Evolutionary conservation across 208 protist genomes (phyloP).

Genomic region (Jaenimonas drosophilae): DNA sequence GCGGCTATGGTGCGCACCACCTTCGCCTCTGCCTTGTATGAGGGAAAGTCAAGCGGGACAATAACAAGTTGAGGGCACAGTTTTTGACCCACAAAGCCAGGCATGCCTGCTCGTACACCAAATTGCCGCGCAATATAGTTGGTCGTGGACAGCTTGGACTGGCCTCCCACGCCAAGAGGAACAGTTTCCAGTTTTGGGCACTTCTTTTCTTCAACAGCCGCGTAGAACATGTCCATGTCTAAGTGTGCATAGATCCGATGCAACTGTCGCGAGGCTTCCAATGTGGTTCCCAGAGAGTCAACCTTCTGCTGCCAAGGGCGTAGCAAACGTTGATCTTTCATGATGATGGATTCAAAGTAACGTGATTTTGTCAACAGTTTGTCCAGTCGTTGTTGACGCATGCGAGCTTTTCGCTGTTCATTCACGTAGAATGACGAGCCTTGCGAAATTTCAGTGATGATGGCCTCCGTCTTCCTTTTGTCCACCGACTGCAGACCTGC

Average conservation of each 20-base stretch:
- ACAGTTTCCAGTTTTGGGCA: constrained; percentile 58
- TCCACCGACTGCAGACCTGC: constrained; percentile 52
- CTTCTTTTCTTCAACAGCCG: constrained; percentile 83
- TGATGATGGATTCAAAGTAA: constrained; percentile 14
- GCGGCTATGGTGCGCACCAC: constrained; percentile 45
- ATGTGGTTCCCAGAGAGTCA: constrained; percentile 10
- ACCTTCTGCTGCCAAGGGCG: constrained; percentile 9
- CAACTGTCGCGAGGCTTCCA: constrained; percentile 10
- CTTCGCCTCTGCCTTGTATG: constrained; percentile 38
- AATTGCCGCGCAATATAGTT: constrained; percentile 92
- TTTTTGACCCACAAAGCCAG: constrained; percentile 85
- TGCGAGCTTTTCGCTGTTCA: constrained; percentile 46
- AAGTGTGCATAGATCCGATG: constrained; percentile 40
- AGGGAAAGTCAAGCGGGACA: constrained; percentile 48
- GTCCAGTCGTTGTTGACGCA: constrained; percentile 23
- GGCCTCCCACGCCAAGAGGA: constrained; percentile 89
- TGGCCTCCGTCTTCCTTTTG: constrained; percentile 29
- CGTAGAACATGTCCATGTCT: constrained; percentile 92
- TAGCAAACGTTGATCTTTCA: constrained; percentile 3
- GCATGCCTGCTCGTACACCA: constrained; percentile 93
- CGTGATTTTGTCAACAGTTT: constrained; percentile 22
- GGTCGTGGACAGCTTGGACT: constrained; percentile 88
- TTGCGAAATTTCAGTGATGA: constrained; percentile 41
- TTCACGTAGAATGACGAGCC: constrained; percentile 58
- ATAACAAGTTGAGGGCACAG: constrained; percentile 83